A percentile compares a stretch with the other conserved stretches of the same genome.
These are phyloP conservation scores for Cyclocybe aegerita DNA, from an alignment of 768 basidiomycete genomes.

Conservation along the genomic window DNA sequence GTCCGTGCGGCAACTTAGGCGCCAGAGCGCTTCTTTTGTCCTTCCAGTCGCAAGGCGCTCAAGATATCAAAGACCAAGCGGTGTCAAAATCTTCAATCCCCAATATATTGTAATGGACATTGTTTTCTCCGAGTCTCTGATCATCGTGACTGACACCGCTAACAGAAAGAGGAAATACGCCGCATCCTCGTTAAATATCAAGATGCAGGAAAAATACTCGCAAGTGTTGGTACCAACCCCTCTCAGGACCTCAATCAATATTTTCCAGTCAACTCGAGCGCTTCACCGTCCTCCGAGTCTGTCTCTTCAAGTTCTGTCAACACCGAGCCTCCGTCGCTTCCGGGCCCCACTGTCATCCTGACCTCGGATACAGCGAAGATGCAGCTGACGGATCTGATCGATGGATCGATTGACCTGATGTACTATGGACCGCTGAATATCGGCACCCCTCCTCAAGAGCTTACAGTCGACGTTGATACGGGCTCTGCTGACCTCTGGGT, in stretches of 20 bases:
- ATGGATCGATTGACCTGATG: constrained; percentile 22
- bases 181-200: constrained; percentile 18
- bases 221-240: constrained; percentile 3
- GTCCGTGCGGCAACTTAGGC: too few species aligned
- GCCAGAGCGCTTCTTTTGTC: background rate
- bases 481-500: constrained; percentile 70
- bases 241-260: background rate
- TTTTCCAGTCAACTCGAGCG: background rate
- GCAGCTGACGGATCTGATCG: constrained; percentile 23
- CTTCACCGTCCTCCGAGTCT: background rate
- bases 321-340: background rate
- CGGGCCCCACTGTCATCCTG: constrained; percentile 13
- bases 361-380: constrained; percentile 17
- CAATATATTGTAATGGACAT: background rate
- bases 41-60: constrained; percentile 1
- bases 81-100: background rate
- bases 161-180: constrained; percentile 17
- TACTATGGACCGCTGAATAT: constrained; percentile 38
- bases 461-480: constrained; percentile 66
- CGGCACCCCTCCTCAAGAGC: constrained; percentile 52
- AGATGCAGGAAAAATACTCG: constrained; percentile 12
- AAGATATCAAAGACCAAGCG: background rate
- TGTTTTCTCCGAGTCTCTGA: background rate
- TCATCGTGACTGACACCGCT: background rate
- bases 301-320: constrained; percentile 8